These are phyloP conservation scores for Cyclotella cryptica DNA, from an alignment of 108 stramenopile genomes.

Conservation along the genomic window DNA sequence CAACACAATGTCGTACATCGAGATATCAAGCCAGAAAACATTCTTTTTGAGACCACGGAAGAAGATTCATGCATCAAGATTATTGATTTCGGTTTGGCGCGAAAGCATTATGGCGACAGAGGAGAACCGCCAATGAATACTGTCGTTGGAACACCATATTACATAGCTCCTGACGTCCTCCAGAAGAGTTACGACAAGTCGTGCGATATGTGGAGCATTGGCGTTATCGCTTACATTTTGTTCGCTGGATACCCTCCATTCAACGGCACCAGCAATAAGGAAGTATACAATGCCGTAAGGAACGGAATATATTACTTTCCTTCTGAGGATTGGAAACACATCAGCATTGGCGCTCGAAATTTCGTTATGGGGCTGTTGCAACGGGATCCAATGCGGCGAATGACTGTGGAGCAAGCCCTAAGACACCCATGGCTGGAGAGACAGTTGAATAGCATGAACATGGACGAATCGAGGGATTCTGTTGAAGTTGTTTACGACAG, in stretches of 20 bases:
- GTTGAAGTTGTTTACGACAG: conserved; percentile 33
- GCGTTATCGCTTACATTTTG: conserved; percentile 80
- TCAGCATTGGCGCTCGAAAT: conserved; percentile 42
- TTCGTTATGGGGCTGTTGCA: conserved; percentile 49
- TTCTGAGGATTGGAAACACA: conserved; percentile 45
- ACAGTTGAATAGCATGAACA: neutral
- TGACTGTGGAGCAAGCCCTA: conserved; percentile 46
- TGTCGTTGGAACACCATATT: conserved; percentile 87
- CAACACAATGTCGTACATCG: conserved; percentile 70
- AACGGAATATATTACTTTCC: conserved; percentile 44
- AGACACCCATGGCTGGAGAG: conserved; percentile 47
- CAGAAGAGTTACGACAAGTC: conserved; percentile 53
- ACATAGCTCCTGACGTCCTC: conserved; percentile 86
- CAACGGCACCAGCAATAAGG: conserved; percentile 66
- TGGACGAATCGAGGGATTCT: conserved; percentile 21
- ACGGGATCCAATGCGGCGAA: conserved; percentile 43
- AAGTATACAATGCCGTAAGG: conserved; percentile 54
- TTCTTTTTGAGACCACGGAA: conserved; percentile 50
- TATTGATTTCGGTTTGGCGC: conserved; percentile 92
- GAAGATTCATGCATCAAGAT: conserved; percentile 80
- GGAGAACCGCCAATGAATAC: conserved; percentile 52
- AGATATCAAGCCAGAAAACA: conserved; percentile 52
- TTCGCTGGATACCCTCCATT: conserved; percentile 71
- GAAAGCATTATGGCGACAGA: conserved; percentile 29
- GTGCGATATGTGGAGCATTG: conserved; percentile 83